These are phyloP conservation scores for Trichomonas tenax DNA, from an alignment of 208 protist species.

Conservation along the genomic window DNA sequence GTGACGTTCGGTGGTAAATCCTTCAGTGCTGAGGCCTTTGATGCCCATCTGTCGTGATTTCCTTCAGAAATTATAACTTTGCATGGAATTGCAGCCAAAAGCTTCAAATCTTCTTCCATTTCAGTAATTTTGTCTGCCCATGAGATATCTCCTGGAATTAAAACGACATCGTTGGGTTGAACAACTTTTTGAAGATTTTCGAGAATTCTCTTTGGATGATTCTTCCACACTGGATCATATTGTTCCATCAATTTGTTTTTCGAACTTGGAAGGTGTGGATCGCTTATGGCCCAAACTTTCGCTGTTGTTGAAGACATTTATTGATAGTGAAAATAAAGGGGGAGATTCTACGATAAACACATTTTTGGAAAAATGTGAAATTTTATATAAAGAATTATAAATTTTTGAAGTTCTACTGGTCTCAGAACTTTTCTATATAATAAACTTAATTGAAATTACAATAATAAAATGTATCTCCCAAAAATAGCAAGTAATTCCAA, in stretches of 20 bases:
- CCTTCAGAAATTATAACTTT: background rate
- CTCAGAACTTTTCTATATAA: too few relatives aligned
- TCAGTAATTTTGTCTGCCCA: background rate
- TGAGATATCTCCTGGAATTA: background rate
- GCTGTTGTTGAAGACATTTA: background rate
- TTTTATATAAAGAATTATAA: too few relatives aligned
- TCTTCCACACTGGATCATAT: background rate
- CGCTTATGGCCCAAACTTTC: background rate
- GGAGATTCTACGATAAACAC: too few relatives aligned
- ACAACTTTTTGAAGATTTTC: background rate
- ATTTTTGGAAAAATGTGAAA: too few relatives aligned
- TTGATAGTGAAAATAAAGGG: too few relatives aligned
- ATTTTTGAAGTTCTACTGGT: too few relatives aligned
- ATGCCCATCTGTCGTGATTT: constrained; percentile 14
- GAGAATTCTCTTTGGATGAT: background rate
- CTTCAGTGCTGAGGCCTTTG: background rate
- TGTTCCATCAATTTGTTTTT: background rate
- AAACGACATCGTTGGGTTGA: background rate
- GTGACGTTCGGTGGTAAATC: background rate
- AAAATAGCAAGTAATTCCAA: too few relatives aligned
- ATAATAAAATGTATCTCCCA: too few relatives aligned
- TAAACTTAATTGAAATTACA: too few relatives aligned
- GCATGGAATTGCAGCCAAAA: background rate
- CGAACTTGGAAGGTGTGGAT: background rate
- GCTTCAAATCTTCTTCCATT: background rate